phyloP scores from a whole-genome alignment of 306 rosid genomes.

The Fagus sylvatica region DNA sequence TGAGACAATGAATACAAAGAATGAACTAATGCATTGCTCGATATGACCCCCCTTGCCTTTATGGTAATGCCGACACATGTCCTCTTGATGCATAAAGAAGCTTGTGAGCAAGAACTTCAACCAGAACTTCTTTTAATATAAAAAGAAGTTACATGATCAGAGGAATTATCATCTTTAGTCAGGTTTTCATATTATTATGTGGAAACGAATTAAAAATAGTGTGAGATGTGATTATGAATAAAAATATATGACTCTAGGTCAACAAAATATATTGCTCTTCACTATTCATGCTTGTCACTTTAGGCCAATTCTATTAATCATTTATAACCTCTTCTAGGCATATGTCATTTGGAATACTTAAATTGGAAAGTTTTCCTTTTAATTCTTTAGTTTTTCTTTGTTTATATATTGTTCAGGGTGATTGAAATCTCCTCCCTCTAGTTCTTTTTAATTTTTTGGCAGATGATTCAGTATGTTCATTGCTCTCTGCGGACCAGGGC shows the following conservation, averaged over 20 bases:
- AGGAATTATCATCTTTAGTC: neutral
- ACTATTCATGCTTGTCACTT: no score
- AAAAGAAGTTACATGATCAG: neutral
- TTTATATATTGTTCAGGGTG: no score
- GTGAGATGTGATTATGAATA: neutral
- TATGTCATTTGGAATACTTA: no score
- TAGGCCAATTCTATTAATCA: no score
- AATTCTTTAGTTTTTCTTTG: no score
- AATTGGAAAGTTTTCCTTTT: no score
- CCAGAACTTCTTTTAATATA: neutral
- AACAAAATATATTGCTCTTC: no score
- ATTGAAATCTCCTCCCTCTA: no score
- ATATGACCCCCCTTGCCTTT: neutral
- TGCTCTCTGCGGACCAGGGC: no score
- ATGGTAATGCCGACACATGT: neutral
- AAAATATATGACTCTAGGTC: neutral
- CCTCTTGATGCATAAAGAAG: neutral
- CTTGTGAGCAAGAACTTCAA: neutral
- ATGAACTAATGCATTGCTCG: neutral
- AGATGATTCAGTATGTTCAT: no score
- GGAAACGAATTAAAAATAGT: neutral
- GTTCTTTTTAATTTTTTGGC: no score
- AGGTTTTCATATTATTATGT: neutral
- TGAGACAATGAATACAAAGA: neutral
- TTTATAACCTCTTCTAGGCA: no score